Conservation (phyloP, 2,329 filamentous ascomycete species). For the Stemphylium lycopersici region DNA sequence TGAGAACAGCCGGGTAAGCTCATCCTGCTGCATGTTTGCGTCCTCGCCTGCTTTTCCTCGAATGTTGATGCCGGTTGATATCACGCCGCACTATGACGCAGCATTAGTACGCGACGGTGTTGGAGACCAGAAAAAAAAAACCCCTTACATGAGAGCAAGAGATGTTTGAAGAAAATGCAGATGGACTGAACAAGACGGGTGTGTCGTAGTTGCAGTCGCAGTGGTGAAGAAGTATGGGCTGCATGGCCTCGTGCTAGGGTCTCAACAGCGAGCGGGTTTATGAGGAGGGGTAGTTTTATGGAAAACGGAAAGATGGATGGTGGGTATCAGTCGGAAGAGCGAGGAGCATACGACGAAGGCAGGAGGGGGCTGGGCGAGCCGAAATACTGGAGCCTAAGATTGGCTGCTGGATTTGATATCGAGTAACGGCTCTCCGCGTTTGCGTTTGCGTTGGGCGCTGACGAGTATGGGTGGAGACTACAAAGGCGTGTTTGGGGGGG, state of each 20-base stretch:
- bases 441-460: constrained; percentile 34
- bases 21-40: constrained; percentile 71
- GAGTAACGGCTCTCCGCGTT: constrained; percentile 12
- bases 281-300: constrained; percentile 11
- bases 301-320: neutral
- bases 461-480: constrained; percentile 23
- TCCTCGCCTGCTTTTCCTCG: constrained; percentile 38
- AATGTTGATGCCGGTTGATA: constrained; percentile 53
- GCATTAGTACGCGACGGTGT: constrained; percentile 33
- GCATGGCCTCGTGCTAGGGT: constrained; percentile 35
- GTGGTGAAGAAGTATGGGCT: constrained; percentile 47
- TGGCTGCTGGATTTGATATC: constrained; percentile 17
- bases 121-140: constrained; percentile 14
- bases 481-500: constrained; percentile 31
- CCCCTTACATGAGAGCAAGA: constrained; percentile 56
- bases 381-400: constrained; percentile 16
- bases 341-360: constrained; percentile 23
- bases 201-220: constrained; percentile 50
- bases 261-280: constrained; percentile 20
- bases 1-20: constrained; percentile 80
- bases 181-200: constrained; percentile 49
- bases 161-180: constrained; percentile 53
- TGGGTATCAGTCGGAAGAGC: constrained; percentile 27
- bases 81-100: constrained; percentile 54
- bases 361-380: constrained; percentile 19